A percentile compares a stretch with the other conserved stretches of the same genome.
These are phyloP conservation scores for Nematocida sp. DNA, from an alignment of 371 early-diverging fungal species.

Conservation along the genomic window DNA sequence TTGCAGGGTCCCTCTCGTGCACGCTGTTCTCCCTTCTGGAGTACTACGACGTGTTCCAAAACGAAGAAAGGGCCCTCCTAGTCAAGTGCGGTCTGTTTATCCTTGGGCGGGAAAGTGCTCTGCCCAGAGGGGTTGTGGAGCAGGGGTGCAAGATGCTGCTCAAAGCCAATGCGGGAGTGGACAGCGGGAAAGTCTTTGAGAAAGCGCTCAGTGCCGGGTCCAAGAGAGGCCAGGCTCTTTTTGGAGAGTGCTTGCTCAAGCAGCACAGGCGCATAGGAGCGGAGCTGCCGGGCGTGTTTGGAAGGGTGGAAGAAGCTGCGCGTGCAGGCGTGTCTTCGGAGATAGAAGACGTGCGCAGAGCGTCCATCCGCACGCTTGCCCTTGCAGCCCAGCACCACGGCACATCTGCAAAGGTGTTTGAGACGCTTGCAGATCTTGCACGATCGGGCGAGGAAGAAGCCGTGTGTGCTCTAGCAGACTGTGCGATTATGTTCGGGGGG, in stretches of 20 bases:
- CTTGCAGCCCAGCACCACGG: constrained; percentile 1
- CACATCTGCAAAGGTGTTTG: neutral
- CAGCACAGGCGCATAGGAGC: neutral
- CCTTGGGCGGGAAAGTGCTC: neutral
- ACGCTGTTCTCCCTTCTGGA: constrained; percentile 31
- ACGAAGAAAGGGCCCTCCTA: constrained; percentile 29
- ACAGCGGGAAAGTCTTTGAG: neutral
- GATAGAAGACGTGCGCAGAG: neutral
- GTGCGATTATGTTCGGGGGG: constrained; percentile 11
- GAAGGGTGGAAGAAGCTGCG: neutral
- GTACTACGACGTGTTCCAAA: constrained; percentile 46
- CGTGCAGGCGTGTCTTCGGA: neutral
- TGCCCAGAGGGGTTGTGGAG: constrained; percentile 5
- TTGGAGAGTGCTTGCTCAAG: constrained; percentile 15
- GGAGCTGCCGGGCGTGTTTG: neutral
- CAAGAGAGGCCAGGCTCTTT: constrained; percentile 1
- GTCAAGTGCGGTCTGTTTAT: constrained; percentile 40
- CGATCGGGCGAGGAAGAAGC: neutral
- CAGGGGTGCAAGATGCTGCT: constrained; percentile 7
- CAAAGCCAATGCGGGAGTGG: constrained; percentile 16
- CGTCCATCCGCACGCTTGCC: neutral
- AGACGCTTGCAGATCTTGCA: neutral
- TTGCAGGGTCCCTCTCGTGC: constrained; percentile 15
- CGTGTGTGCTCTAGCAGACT: constrained; percentile 21
- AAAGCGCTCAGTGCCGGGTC: constrained; percentile 17